Evolutionary conservation across 495 filamentous ascomycete genomes (phyloP), one percentile per base, ranked within the genome.

Genomic region (Lasiosphaeria miniovina): DNA sequence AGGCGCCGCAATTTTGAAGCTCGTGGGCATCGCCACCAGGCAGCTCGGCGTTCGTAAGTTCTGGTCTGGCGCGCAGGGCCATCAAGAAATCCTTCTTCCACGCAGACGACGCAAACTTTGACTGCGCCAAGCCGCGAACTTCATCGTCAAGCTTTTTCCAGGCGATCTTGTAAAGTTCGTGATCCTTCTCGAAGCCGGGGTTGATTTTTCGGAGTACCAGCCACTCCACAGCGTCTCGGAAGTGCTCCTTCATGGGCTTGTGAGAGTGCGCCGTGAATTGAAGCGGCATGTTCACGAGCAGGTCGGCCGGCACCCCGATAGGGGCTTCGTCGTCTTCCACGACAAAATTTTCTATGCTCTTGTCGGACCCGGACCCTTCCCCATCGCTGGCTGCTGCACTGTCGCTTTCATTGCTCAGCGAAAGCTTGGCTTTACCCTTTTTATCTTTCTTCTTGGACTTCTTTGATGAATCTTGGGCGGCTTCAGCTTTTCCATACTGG

Each of bases 161-260:
- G 0, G 90, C 87, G 32, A 90, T 77, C 32, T 75, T 59, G 64
- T 92, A 96, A 9, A 91, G 72, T 3, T 77, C 73, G 56, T 90
- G 84, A 2, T 81, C 74, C 17, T 81, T 74, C 43, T 68, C 67
- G 8, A 93, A 95, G 0, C 81, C 85, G 3, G 90, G 90, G 62
- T 93, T 88, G 45, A 96, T 75, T 60, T 87, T 85, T 65, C 73
- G 74, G 36, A 79, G 84, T 3, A 96, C 85, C 71, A 93, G 86
- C 90, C 90, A 96, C 70, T 90, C 88, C 0, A 96, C 77, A 0
- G 83, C 89, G 63, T 87, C 82, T 43, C 84, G 84, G 74, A 96
- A 96, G 58, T 92, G 86, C 36, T 91, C 86, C 55, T 87, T 87
- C 0, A 87, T 69, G 46, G 90, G 86, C 61, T 86, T 86, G 62